Evolutionary conservation across 2,329 filamentous ascomycete species (phyloP), one percentile per base, ranked within the genome.

Genomic region (Beauveria pseudobassiana): DNA sequence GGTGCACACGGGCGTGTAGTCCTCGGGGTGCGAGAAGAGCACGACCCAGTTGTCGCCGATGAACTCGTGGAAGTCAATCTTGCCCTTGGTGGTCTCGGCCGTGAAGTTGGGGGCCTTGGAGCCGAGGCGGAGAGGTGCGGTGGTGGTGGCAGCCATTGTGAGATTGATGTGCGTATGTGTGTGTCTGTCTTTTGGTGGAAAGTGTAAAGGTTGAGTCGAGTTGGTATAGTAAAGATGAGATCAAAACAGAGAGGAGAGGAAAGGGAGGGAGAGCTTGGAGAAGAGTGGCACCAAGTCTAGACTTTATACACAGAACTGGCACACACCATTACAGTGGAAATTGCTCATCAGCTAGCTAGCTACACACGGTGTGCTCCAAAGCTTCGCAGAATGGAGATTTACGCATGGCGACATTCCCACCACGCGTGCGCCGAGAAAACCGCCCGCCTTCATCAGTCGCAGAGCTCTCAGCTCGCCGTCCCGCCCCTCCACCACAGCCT

Each of bases 1-100:
- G 66, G 93, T 97, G 83, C 93, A 97, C 63, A 96, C 93, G 60
- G 93, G 93, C 1, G 93, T 96, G 82, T 90, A 96, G 77, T 96
- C 93, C 75, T 88, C 88, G 3, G 90, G 90, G 79, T 93, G 90
- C 38, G 88, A 91, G 82, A 95, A 93, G 69, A 95, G 81, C 66
- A 95, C 84, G 63, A 88, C 86, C 90, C 90, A 93, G 71, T 83
- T 87, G 80, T 88, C 81, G 71, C 86, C 87, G 66, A 93, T 83
- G 78, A 89, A 93, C 75, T 91, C 82, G 76, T 93, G 89, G 80
- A 93, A 92, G 77, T 91, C 86, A 70, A 93, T 90, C 66, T 86
- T 83, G 69, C 90, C 88, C 68, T 84, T 79, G 63, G 90, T 93
- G 65, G 89, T 93, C 67, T 93, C 86, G 71, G 89, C 90, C 77